phyloP scores from a whole-genome alignment of 1,139 yeast species.

The Entelexis paramagnoliae region DNA sequence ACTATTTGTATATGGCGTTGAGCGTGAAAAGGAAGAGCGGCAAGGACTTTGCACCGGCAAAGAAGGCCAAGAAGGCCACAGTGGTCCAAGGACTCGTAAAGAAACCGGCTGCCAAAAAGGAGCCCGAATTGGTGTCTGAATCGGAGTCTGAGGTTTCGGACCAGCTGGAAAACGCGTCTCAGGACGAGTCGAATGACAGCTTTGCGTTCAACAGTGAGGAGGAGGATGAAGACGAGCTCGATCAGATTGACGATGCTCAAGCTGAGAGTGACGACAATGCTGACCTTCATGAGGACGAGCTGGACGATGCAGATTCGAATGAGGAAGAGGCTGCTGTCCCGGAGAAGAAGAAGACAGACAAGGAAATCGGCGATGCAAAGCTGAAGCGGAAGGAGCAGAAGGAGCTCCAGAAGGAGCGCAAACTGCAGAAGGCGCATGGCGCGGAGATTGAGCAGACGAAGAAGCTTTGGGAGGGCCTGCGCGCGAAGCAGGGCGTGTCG shows the following conservation, averaged over 20 bases:
- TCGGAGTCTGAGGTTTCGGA: not conserved
- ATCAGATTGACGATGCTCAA: not conserved
- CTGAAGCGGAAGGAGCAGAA: constrained; percentile 81
- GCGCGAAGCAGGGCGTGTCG: constrained; percentile 76
- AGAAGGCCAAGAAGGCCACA: not conserved
- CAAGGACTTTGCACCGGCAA: not conserved
- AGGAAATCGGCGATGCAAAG: constrained; percentile 19
- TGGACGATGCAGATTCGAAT: constrained; percentile 6
- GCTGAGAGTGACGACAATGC: not conserved
- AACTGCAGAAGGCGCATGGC: constrained; percentile 78
- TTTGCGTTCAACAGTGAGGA: constrained; percentile 9
- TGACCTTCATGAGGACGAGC: constrained; percentile 9
- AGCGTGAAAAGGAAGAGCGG: not conserved
- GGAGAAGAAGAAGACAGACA: constrained; percentile 2
- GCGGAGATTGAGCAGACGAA: constrained; percentile 76
- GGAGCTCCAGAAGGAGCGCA: constrained; percentile 68
- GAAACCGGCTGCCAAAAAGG: not conserved
- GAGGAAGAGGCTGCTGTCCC: not conserved
- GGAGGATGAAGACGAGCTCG: constrained; percentile 2
- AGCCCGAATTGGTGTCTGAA: not conserved
- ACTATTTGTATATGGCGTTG: not conserved
- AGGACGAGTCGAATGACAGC: not conserved
- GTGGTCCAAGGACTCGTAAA: not conserved
- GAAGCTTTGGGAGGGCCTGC: constrained; percentile 78
- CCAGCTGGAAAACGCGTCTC: not conserved